Conservation (phyloP, 768 basidiomycete species). For the Pleurotus tuoliensis region DNA sequence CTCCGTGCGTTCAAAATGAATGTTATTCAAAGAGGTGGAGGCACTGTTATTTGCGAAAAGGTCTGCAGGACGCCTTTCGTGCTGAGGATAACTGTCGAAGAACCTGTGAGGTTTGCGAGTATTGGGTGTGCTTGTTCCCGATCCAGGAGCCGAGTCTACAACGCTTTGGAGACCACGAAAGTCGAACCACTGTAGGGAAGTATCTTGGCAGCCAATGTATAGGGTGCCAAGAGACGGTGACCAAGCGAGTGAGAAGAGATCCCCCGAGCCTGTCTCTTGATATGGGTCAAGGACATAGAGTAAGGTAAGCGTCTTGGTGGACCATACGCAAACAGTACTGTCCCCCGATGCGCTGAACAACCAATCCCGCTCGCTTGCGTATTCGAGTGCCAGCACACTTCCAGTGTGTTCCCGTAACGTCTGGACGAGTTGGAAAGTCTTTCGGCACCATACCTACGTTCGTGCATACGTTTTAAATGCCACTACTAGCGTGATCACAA, state of each 20-base stretch:
- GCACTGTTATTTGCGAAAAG: conserved; percentile 56
- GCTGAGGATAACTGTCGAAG: conserved; percentile 85
- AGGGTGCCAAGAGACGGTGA: conserved; percentile 62
- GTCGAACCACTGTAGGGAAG: conserved; percentile 86
- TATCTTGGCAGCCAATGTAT: conserved; percentile 90
- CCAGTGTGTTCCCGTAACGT: conserved; percentile 80
- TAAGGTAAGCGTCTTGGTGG: conserved; percentile 57
- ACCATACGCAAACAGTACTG: conserved; percentile 89
- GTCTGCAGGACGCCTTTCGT: conserved; percentile 65
- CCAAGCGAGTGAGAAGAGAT: conserved; percentile 85
- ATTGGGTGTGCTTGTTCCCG: conserved; percentile 35
- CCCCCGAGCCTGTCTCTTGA: conserved; percentile 76
- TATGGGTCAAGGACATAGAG: conserved; percentile 77
- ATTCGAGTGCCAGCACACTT: conserved; percentile 76
- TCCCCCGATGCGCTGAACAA: conserved; percentile 90
- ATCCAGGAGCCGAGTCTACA: conserved; percentile 12
- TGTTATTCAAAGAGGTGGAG: conserved; percentile 1
- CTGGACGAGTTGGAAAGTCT: conserved; percentile 61
- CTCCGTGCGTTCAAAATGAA: conserved; percentile 17
- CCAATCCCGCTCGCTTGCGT: conserved; percentile 75
- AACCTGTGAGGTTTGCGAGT: conserved; percentile 75
- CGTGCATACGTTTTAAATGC: not conserved
- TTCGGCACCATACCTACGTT: conserved; percentile 80
- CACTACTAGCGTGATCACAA: not conserved
- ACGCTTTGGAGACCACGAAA: conserved; percentile 35